phyloP scores from a whole-genome alignment of 345 rosid genomes.

The Acer negundo region DNA sequence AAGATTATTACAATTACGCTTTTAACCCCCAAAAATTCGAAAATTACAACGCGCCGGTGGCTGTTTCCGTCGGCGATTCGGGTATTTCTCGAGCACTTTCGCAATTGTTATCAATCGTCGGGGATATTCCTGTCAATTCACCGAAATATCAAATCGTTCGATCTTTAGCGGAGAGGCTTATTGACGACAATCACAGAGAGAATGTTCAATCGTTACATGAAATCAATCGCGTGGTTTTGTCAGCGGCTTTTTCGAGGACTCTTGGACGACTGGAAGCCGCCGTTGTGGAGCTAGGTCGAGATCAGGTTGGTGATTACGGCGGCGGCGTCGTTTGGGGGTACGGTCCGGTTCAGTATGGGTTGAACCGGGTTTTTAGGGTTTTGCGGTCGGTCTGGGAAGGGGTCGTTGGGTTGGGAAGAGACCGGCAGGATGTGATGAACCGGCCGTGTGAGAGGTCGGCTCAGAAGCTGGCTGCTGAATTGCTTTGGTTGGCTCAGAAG shows the following conservation, averaged over 20 bases:
- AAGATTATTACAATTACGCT: not conserved
- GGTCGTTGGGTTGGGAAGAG: slow-evolving; percentile 40
- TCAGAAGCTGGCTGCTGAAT: slow-evolving; percentile 85
- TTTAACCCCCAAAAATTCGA: slow-evolving; percentile 20
- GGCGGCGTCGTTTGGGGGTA: not conserved
- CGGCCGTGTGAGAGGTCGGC: slow-evolving; percentile 38
- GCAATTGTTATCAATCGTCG: slow-evolving; percentile 58
- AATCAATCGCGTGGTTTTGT: slow-evolving; percentile 57
- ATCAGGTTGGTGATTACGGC: slow-evolving; percentile 19
- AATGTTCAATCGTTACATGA: slow-evolving; percentile 45
- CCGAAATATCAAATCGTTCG: slow-evolving; percentile 78
- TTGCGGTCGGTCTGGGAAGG: slow-evolving; percentile 46
- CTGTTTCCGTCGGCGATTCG: slow-evolving; percentile 33
- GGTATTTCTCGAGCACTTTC: slow-evolving; percentile 74
- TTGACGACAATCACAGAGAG: slow-evolving; percentile 66
- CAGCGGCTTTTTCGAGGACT: slow-evolving; percentile 68
- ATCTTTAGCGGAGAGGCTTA: slow-evolving; percentile 70
- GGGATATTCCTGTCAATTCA: slow-evolving; percentile 73
- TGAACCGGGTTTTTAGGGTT: slow-evolving; percentile 49
- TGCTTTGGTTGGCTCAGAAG: slow-evolving; percentile 83
- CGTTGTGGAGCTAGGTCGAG: slow-evolving; percentile 42
- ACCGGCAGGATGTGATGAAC: slow-evolving; percentile 23
- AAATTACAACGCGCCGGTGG: not conserved
- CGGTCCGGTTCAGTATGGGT: slow-evolving; percentile 28
- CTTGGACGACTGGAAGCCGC: slow-evolving; percentile 55